These are phyloP conservation scores for Quercus aquifolioides DNA, from an alignment of 306 rosid species.

Conservation along the genomic window DNA sequence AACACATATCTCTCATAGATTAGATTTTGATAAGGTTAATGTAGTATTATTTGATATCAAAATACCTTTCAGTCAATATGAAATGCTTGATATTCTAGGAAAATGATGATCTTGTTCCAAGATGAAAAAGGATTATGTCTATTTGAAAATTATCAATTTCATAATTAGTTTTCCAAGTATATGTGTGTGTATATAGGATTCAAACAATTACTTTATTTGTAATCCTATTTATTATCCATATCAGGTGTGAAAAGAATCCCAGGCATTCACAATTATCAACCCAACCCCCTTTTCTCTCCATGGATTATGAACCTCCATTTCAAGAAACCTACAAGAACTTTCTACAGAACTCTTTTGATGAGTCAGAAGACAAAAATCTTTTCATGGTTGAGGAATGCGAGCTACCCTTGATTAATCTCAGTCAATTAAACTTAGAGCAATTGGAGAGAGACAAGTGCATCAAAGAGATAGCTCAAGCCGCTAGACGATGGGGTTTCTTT, in stretches of 20 bases:
- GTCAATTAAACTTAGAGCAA: constrained; percentile 17
- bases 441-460: constrained; percentile 44
- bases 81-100: too few relatives aligned
- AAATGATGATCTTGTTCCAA: too few relatives aligned
- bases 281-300: constrained; percentile 5
- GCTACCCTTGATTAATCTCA: constrained; percentile 56
- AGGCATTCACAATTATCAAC: neutral
- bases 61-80: too few relatives aligned
- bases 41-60: too few relatives aligned
- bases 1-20: too few relatives aligned
- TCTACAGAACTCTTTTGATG: neutral
- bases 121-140: too few relatives aligned
- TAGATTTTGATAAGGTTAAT: too few relatives aligned
- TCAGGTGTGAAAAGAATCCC: neutral
- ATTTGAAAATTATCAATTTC: too few relatives aligned
- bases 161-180: too few relatives aligned
- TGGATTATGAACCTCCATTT: constrained; percentile 73
- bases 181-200: too few relatives aligned
- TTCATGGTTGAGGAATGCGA: constrained; percentile 32
- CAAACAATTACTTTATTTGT: neutral
- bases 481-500: constrained; percentile 67
- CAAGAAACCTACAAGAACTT: constrained; percentile 37
- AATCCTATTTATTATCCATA: neutral
- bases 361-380: neutral
- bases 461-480: constrained; percentile 50